Base-by-base conservation (phyloP, 129 eudicot genomes). In the Ambrosia artemisiifolia region DNA sequence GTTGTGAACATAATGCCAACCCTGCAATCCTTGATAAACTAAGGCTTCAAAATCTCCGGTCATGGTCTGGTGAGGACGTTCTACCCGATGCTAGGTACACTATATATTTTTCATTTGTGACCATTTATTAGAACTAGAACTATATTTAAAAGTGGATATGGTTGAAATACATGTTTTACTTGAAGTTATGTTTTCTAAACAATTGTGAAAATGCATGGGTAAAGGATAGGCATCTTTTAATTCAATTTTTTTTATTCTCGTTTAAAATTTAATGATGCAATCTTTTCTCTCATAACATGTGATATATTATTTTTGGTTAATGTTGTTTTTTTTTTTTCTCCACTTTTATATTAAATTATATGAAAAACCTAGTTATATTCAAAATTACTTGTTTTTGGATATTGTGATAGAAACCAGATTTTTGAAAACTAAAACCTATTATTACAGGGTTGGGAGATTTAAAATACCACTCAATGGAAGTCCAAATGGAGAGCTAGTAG, bases 1-100 rank as follows among this genome's bases (percentile, higher is more conserved):
- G 99, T 38, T 95, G 99, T 34, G 99, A 95, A 42, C 99, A 95
- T 74, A 78, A 78, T 74, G 97, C 97, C 1, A 87, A 88, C 16
- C 78, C 99, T 4, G 80, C 88, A 33, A 95, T 95, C 71, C 90
- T 95, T 51, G 95, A 95, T 71, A 95, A 88, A 34, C 99, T 95
- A 42, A 71, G 91, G 48, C 86, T 95, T 0, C 73, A 91, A 36
- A 88, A 85, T 18, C 91, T 95, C 44, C 91, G 97, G 2, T 76
- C 94, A 42, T 84, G 73, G 65, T 17, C 75, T 8, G 97, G 96
- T 56, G 67, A 83, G 51, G 99, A 95, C 55, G 90, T 86, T 55
- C 80, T 95, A 62, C 97, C 97, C 0, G 87, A 91, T 70, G 99
- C 99, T 46, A 88, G 91, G 99, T 90, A 84, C 10, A 35, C 10